These are phyloP conservation scores for Torulaspora microellipsoides DNA, from an alignment of 805 yeast species.

Conservation along the genomic window DNA sequence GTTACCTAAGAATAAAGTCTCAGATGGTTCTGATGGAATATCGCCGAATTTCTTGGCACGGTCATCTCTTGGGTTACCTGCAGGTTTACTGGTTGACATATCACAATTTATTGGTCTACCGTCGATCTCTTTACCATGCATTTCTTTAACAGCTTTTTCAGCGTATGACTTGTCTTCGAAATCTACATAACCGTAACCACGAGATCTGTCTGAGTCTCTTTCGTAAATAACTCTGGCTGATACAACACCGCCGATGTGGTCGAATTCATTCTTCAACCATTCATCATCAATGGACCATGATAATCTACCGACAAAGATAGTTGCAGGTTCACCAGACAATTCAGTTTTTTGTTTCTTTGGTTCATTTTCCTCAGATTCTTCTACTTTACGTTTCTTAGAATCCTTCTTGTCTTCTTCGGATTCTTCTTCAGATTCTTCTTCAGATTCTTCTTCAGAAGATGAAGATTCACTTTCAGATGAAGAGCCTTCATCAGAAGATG, in stretches of 20 bases:
- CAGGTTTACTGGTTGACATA: conserved; percentile 79
- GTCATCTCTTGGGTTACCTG: conserved; percentile 53
- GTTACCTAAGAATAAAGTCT: conserved; percentile 94
- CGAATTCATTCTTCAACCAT: conserved; percentile 86
- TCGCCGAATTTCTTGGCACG: conserved; percentile 92
- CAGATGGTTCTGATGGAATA: conserved; percentile 85
- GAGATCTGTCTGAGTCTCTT: conserved; percentile 85
- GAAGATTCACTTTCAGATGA: conserved; percentile 3
- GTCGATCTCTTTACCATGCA: conserved; percentile 92
- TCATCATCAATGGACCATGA: conserved; percentile 97
- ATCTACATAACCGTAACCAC: conserved; percentile 98
- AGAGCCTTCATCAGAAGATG: conserved; percentile 6
- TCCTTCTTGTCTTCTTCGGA: conserved; percentile 29
- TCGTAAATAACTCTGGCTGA: conserved; percentile 92
- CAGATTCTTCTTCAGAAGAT: conserved; percentile 14
- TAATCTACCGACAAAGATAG: conserved; percentile 93
- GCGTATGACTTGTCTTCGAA: conserved; percentile 74
- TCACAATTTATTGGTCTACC: conserved; percentile 96
- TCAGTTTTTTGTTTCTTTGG: conserved; percentile 44
- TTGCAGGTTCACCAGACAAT: conserved; percentile 60
- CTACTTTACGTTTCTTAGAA: conserved; percentile 35
- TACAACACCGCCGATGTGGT: conserved; percentile 71
- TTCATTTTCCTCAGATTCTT: conserved; percentile 33
- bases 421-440: conserved; percentile 24
- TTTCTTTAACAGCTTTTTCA: conserved; percentile 76